Evolutionary conservation across 345 rosid species (phyloP).

Genomic region (Litchi chinensis): DNA sequence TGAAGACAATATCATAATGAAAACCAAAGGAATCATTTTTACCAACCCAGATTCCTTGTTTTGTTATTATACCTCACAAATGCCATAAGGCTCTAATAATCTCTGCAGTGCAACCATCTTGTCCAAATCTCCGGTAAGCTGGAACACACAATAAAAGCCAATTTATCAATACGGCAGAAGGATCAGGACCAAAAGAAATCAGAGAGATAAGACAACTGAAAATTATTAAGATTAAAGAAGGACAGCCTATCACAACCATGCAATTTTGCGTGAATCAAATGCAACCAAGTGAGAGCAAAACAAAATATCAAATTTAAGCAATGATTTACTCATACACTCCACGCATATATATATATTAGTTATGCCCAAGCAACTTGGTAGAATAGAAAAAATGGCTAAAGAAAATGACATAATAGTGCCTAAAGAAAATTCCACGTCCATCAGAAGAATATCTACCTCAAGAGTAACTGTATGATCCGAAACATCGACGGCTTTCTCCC

Average conservation of each 20-base stretch:
- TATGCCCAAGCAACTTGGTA: no score
- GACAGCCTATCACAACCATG: neutral
- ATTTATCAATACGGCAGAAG: no score
- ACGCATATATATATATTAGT: neutral
- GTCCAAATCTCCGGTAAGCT: constrained; percentile 91
- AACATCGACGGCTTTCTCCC: no score
- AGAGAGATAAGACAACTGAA: neutral
- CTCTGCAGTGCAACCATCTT: constrained; percentile 97
- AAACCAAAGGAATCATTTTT: no score
- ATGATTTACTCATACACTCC: neutral
- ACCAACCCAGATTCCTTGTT: no score
- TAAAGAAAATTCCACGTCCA: no score
- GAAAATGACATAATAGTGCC: no score
- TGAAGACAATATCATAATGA: neutral
- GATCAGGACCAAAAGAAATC: no score
- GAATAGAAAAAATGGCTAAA: no score
- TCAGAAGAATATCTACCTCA: constrained; percentile 34
- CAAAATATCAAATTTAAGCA: neutral
- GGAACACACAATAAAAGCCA: neutral
- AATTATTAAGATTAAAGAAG: neutral
- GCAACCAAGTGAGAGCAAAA: no score
- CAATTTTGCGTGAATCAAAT: no score
- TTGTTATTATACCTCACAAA: constrained; percentile 65
- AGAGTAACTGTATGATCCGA: no score
- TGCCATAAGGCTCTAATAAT: constrained; percentile 89